phyloP scores from a whole-genome alignment of 768 basidiomycete genomes.

The Termitomyces sp. region DNA sequence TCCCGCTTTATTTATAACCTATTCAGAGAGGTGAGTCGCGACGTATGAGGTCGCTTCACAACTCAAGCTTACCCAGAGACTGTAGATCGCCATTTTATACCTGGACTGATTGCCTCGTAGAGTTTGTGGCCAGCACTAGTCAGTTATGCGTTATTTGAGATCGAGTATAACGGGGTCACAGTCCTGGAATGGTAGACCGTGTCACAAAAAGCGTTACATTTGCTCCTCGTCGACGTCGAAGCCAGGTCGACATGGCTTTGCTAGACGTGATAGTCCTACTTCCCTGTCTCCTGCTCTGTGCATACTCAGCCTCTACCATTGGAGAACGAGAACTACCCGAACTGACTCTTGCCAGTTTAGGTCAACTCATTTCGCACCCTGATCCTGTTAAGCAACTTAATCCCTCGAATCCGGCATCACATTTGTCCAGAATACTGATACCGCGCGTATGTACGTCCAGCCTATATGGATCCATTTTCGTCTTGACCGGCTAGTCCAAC shows the following conservation, averaged over 20 bases:
- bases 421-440: slow-evolving; percentile 80
- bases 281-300: slow-evolving; percentile 22
- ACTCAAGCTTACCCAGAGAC: slow-evolving; percentile 64
- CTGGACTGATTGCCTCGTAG: background rate
- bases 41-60: background rate
- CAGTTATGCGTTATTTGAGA: background rate
- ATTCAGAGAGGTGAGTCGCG: background rate
- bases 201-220: background rate
- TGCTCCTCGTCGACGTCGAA: background rate
- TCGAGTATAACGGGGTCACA: background rate
- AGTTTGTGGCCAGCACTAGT: too few relatives aligned
- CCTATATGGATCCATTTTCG: slow-evolving; percentile 2
- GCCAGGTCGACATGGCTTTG: slow-evolving; percentile 5
- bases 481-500: slow-evolving; percentile 1
- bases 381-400: slow-evolving; percentile 70
- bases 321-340: slow-evolving; percentile 34
- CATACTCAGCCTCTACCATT: slow-evolving; percentile 30
- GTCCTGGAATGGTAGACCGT: background rate
- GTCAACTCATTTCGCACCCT: slow-evolving; percentile 41
- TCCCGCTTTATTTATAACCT: slow-evolving; percentile 98
- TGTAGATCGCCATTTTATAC: slow-evolving; percentile 65
- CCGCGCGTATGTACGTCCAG: slow-evolving; percentile 65
- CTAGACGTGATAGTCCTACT: slow-evolving; percentile 21
- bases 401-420: slow-evolving; percentile 56
- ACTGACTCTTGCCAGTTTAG: slow-evolving; percentile 47